Conservation (phyloP, 169 alveolate genomes). For the Cryptosporidium ubiquitum region DNA sequence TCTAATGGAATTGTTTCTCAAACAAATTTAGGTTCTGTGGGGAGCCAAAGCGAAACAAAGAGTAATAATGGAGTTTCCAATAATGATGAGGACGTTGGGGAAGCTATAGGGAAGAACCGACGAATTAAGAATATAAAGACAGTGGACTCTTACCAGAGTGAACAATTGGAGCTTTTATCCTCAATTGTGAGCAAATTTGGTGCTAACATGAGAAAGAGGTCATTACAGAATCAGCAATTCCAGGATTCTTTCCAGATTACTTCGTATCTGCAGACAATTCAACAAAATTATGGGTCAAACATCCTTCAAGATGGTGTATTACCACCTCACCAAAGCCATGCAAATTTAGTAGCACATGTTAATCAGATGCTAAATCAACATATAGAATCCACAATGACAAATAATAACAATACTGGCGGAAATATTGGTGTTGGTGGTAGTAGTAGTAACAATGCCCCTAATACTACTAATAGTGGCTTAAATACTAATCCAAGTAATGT, state of each 20-base stretch:
- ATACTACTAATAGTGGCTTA: background rate
- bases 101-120: background rate
- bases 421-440: background rate
- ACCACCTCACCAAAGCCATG: slow-evolving; percentile 74
- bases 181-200: slow-evolving; percentile 69
- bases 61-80: background rate
- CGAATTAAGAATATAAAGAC: background rate
- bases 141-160: slow-evolving; percentile 1
- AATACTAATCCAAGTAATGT: background rate
- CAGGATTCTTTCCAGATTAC: slow-evolving; percentile 72
- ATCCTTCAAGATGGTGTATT: slow-evolving; percentile 64
- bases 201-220: slow-evolving; percentile 65
- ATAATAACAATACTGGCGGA: background rate
- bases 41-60: background rate
- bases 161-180: slow-evolving; percentile 50
- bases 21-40: background rate
- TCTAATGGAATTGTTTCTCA: background rate
- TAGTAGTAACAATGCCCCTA: background rate
- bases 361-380: slow-evolving; percentile 67
- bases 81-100: background rate
- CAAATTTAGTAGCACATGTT: slow-evolving; percentile 55
- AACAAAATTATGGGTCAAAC: slow-evolving; percentile 64
- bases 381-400: slow-evolving; percentile 39
- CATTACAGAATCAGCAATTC: slow-evolving; percentile 64
- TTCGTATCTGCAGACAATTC: slow-evolving; percentile 55